Conservation (phyloP, 2,329 filamentous ascomycete genomes). For the Trichoderma aggressivum region DNA sequence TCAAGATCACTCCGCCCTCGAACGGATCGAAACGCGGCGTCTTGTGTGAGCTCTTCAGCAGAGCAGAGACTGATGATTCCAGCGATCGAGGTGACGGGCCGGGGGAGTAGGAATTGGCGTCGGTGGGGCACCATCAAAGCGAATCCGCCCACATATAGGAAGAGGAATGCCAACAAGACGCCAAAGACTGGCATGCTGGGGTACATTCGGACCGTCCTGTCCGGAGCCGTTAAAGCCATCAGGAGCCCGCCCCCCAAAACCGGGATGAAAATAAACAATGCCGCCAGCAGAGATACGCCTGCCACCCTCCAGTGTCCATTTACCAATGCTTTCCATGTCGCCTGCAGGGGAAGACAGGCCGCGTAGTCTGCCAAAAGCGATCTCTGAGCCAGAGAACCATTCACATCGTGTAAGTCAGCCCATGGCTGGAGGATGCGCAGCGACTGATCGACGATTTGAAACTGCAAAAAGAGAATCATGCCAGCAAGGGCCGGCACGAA, state of each 20-base stretch:
- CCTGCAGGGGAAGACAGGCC: constrained; percentile 60
- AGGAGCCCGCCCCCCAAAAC: constrained; percentile 68
- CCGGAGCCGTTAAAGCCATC: constrained; percentile 62
- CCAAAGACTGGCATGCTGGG: constrained; percentile 72
- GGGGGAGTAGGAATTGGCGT: constrained; percentile 63
- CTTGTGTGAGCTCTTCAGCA: constrained; percentile 66
- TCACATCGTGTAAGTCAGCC: constrained; percentile 55
- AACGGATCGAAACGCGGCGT: constrained; percentile 69
- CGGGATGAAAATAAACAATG: constrained; percentile 61
- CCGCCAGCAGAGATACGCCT: constrained; percentile 55
- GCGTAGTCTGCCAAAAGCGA: constrained; percentile 70
- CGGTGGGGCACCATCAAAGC: constrained; percentile 59
- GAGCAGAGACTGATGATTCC: constrained; percentile 77
- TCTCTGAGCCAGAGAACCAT: constrained; percentile 59
- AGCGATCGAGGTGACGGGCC: constrained; percentile 67
- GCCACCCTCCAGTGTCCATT: constrained; percentile 66
- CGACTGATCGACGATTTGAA: constrained; percentile 64
- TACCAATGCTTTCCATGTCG: constrained; percentile 53
- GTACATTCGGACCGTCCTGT: constrained; percentile 59
- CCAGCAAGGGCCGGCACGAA: constrained; percentile 69
- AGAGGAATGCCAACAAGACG: constrained; percentile 67
- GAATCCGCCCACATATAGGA: constrained; percentile 66
- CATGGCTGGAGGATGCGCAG: constrained; percentile 67
- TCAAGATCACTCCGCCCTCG: constrained; percentile 66
- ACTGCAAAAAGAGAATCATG: constrained; percentile 62